phyloP scores from a whole-genome alignment of 257 asterid genomes.

The Nicotiana obtusifolia region DNA sequence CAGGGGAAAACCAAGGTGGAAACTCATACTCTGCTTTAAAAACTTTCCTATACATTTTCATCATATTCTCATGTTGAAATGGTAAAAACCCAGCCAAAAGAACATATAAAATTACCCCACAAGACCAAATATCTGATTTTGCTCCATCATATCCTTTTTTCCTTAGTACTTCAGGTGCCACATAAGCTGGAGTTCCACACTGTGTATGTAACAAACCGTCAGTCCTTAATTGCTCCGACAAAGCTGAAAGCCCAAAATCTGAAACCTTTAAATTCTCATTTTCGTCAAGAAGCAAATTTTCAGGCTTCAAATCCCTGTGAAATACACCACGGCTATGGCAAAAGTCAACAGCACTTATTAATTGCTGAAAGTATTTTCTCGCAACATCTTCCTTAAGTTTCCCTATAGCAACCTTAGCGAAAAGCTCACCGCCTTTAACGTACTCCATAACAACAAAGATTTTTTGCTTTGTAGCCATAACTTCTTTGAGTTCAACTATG shows the following conservation, averaged over 20 bases:
- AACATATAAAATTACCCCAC: constrained; percentile 73
- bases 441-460: constrained; percentile 73
- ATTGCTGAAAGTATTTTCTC: constrained; percentile 68
- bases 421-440: constrained; percentile 75
- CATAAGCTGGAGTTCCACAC: constrained; percentile 88
- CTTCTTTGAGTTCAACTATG: constrained; percentile 71
- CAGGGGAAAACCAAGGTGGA: constrained; percentile 71
- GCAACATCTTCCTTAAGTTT: constrained; percentile 51
- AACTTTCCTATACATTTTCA: constrained; percentile 67
- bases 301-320: constrained; percentile 76
- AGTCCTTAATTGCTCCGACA: constrained; percentile 53
- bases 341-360: constrained; percentile 65
- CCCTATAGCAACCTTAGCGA: constrained; percentile 48
- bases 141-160: constrained; percentile 77
- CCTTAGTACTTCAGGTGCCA: constrained; percentile 71
- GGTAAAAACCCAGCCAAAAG: constrained; percentile 71
- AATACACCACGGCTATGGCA: constrained; percentile 87
- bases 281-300: constrained; percentile 69
- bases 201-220: constrained; percentile 76
- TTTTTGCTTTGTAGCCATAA: constrained; percentile 71
- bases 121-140: constrained; percentile 80
- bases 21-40: constrained; percentile 60
- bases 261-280: constrained; percentile 58
- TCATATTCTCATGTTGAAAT: constrained; percentile 59
- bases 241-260: constrained; percentile 74